These are phyloP conservation scores for Trametes coccinea DNA, from an alignment of 768 basidiomycete species.

Conservation along the genomic window DNA sequence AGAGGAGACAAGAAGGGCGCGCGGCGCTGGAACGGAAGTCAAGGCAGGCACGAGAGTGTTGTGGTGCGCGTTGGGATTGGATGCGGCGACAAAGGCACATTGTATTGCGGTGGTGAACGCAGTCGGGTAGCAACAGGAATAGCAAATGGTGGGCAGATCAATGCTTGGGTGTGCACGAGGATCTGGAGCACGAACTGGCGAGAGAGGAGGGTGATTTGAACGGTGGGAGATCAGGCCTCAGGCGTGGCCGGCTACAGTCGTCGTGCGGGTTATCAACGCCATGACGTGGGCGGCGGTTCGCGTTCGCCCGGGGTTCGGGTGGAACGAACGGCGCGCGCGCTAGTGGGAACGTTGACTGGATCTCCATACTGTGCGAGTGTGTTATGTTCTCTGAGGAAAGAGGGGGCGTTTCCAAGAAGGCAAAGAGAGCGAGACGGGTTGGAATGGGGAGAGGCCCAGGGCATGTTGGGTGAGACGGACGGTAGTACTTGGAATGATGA, in stretches of 20 bases:
- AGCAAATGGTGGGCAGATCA: not conserved
- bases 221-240: not conserved
- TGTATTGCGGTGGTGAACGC: conserved; percentile 4
- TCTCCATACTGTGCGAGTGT: not conserved
- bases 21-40: conserved; percentile 5
- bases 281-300: conserved; percentile 11
- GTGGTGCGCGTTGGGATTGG: not conserved
- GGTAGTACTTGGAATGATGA: not conserved
- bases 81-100: not conserved
- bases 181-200: not conserved
- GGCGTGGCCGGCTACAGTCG: not conserved
- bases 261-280: conserved; percentile 16
- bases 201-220: not conserved
- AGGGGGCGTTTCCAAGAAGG: not conserved
- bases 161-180: not conserved
- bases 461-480: not conserved
- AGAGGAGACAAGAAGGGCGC: conserved; percentile 12
- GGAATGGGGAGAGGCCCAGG: not conserved
- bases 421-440: not conserved
- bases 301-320: not conserved
- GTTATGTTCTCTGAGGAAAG: conserved; percentile 6
- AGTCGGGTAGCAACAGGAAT: conserved; percentile 4
- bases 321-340: not conserved
- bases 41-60: not conserved
- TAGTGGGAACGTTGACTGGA: not conserved